Base-by-base conservation (phyloP, 2,329 filamentous ascomycete species). In the Talaromyces islandicus region DNA sequence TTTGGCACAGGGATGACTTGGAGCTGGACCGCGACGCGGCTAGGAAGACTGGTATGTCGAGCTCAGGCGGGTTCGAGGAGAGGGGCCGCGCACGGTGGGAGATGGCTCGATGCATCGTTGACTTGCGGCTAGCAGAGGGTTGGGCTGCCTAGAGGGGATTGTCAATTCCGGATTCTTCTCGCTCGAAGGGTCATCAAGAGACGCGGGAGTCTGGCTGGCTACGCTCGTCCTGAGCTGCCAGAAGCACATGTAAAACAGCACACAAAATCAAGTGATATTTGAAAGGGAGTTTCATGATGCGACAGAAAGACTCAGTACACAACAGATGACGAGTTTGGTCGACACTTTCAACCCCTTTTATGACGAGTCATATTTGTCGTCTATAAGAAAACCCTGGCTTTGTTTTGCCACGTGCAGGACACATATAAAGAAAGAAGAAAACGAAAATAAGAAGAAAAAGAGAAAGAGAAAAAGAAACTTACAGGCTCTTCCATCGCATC, bases 21-120 rank as follows among this genome's bases (percentile, higher is more conserved):
- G 43, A 52, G 19, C 19, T 21, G 43, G 43, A 52, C 17, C 25
- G 17, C 27, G 24, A 25, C 25, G 10, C 14, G 14, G 41, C 56
- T 21, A 35, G 57, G 52, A 61, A 53, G 4, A 61, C 29, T 7
- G 59, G 59, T 12, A 51, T 52, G 56, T 61, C 59, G 32, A 61
- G 59, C 7, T 61, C 59, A 25, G 56, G 59, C 2, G 59, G 59
- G 19, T 61, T 61, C 29, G 59, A 61, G 4, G 59, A 61, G 4
- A 61, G 56, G 9, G 59, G 59, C 24, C 59, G 59, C 38, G 59
- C 59, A 9, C 56, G 55, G 10, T 52, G 51, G 2, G 59, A 61
- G 41, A 61, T 55, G 29, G 50, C 57, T 30, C 59, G 55, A 19
- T 29, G 59, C 29, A 58, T 29, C 3, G 55, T 52, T 17, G 48